Conservation (phyloP, 305 asterid genomes). For the Stenogyne calaminthoides region DNA sequence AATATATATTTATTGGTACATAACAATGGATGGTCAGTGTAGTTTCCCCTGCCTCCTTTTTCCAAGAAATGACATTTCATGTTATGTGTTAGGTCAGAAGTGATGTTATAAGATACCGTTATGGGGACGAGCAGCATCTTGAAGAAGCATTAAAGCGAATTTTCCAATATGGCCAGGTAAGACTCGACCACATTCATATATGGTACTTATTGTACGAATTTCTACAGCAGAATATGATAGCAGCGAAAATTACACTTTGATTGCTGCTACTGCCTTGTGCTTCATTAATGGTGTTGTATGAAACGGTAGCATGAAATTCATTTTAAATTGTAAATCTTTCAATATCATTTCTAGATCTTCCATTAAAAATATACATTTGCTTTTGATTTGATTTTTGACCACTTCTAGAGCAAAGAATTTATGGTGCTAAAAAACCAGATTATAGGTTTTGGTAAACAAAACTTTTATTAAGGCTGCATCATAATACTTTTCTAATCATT, state of each 20-base stretch:
- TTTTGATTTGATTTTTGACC: not conserved
- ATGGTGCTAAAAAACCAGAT: not conserved
- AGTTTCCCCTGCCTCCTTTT: conserved; percentile 17
- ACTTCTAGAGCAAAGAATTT: not conserved
- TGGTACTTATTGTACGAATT: too few species aligned
- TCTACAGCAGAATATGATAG: too few species aligned
- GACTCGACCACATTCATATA: too few species aligned
- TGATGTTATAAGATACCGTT: conserved; percentile 92
- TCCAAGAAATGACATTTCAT: conserved; percentile 25
- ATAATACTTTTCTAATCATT: not conserved
- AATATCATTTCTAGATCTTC: not conserved
- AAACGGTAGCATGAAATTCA: not conserved
- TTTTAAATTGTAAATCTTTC: not conserved
- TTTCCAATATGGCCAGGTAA: conserved; percentile 90
- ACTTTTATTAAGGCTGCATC: not conserved
- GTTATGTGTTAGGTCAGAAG: conserved; percentile 85
- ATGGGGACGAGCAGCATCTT: conserved; percentile 96
- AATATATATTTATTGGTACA: not conserved
- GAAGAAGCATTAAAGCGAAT: conserved; percentile 95
- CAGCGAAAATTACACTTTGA: too few species aligned
- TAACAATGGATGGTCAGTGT: conserved; percentile 10
- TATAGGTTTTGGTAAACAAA: not conserved
- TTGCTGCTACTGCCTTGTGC: not conserved
- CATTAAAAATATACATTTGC: not conserved
- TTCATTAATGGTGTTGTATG: too few species aligned